Conservation (phyloP, 768 basidiomycete species). For the Arthromyces matolae region DNA sequence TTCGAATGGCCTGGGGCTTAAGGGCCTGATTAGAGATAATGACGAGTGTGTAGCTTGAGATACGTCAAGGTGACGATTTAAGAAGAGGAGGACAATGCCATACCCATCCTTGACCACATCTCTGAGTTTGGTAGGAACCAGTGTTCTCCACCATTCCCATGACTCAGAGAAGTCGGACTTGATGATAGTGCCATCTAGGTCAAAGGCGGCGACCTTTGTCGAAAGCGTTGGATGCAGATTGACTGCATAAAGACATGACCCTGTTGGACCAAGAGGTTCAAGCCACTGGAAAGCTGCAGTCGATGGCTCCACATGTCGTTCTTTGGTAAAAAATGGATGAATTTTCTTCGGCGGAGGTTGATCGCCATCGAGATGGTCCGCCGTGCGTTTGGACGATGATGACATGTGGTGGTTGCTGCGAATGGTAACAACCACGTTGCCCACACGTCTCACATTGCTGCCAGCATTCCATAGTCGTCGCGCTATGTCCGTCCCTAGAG, state of each 20-base stretch:
- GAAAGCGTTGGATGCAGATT: slow-evolving; percentile 40
- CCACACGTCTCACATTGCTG: too few relatives aligned
- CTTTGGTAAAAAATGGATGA: slow-evolving; percentile 40
- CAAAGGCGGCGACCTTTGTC: slow-evolving; percentile 73
- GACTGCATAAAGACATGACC: slow-evolving; percentile 40
- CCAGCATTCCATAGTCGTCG: neutral
- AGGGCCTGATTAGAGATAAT: slow-evolving; percentile 81
- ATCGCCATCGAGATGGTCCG: slow-evolving; percentile 8
- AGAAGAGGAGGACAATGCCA: slow-evolving; percentile 17
- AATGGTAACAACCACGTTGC: slow-evolving; percentile 2
- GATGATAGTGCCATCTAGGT: slow-evolving; percentile 87
- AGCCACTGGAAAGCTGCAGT: slow-evolving; percentile 37
- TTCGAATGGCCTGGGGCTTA: slow-evolving; percentile 40
- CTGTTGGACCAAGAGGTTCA: slow-evolving; percentile 31
- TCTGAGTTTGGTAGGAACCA: slow-evolving; percentile 61
- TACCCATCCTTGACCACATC: slow-evolving; percentile 60
- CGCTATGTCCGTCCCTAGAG: slow-evolving; percentile 34
- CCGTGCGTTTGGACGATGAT: slow-evolving; percentile 10
- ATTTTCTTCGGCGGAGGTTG: slow-evolving; percentile 2
- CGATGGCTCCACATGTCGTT: slow-evolving; percentile 3
- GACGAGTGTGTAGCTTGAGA: slow-evolving; percentile 61
- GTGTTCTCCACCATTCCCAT: slow-evolving; percentile 73
- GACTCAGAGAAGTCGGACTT: slow-evolving; percentile 39
- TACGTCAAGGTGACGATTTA: neutral
- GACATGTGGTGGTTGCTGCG: slow-evolving; percentile 11